These are phyloP conservation scores for Bisporella sp. DNA, from an alignment of 2,329 filamentous ascomycete genomes.

Conservation along the genomic window DNA sequence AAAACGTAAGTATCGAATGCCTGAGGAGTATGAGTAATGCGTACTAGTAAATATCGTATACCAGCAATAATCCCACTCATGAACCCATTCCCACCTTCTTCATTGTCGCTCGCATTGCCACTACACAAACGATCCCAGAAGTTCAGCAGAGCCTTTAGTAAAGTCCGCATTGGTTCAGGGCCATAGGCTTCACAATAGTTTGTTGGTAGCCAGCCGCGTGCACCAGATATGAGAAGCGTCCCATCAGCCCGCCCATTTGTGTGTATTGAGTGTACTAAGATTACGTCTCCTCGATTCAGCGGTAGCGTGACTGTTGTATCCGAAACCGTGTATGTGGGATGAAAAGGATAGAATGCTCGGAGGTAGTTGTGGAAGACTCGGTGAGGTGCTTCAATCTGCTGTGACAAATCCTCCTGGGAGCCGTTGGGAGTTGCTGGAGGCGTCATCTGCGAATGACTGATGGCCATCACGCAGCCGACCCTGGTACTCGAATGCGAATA, in stretches of 20 bases:
- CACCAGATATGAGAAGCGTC: constrained; percentile 77
- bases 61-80: constrained; percentile 92
- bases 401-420: constrained; percentile 47
- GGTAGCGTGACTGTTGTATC: constrained; percentile 84
- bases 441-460: constrained; percentile 53
- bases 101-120: constrained; percentile 64
- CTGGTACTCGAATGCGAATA: constrained; percentile 17
- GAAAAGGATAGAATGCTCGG: constrained; percentile 88
- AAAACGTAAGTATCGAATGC: constrained; percentile 5
- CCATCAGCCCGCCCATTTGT: constrained; percentile 98
- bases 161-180: constrained; percentile 75
- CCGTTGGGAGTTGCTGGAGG: constrained; percentile 69
- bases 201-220: constrained; percentile 90
- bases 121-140: constrained; percentile 88
- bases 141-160: constrained; percentile 80
- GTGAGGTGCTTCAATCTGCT: constrained; percentile 35
- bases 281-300: constrained; percentile 83
- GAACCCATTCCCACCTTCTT: constrained; percentile 83
- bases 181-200: constrained; percentile 98
- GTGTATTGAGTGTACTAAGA: constrained; percentile 92
- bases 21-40: constrained; percentile 28
- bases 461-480: too few relatives aligned
- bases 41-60: constrained; percentile 80
- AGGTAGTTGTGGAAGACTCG: constrained; percentile 89
- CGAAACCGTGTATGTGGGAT: constrained; percentile 68